These are phyloP conservation scores for Fusarium illudens DNA, from an alignment of 2,329 filamentous ascomycete species.

Conservation along the genomic window DNA sequence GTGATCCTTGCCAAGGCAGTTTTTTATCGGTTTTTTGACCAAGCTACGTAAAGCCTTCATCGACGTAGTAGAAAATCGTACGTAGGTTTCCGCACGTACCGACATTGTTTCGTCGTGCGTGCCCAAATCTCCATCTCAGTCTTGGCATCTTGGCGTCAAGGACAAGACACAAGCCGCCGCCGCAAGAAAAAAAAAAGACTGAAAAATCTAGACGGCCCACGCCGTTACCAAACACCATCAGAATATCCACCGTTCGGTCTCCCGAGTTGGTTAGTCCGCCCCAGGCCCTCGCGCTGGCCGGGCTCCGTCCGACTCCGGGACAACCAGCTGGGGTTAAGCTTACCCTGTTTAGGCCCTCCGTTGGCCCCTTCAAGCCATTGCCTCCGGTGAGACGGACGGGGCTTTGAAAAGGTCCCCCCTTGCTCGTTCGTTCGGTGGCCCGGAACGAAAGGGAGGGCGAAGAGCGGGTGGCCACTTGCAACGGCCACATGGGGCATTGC, in stretches of 20 bases:
- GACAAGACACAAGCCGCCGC: background rate
- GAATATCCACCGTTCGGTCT: constrained; percentile 25
- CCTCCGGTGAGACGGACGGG: background rate
- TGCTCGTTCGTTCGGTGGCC: background rate
- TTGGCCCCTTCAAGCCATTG: constrained; percentile 10
- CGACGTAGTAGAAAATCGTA: background rate
- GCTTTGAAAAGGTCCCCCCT: background rate
- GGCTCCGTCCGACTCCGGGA: background rate
- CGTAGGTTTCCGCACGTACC: background rate
- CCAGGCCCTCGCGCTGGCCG: background rate
- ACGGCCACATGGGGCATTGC: constrained; percentile 33
- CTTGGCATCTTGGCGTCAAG: constrained; percentile 1
- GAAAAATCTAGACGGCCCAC: background rate
- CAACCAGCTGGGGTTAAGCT: background rate
- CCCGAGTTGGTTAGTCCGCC: constrained; percentile 18
- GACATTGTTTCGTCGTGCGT: background rate
- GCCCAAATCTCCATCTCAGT: background rate
- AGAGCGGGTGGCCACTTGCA: constrained; percentile 14
- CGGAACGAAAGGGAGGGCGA: constrained; percentile 2
- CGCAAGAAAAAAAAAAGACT: too few species aligned
- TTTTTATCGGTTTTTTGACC: background rate
- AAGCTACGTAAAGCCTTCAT: background rate
- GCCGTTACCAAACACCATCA: background rate
- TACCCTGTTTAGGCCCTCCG: background rate
- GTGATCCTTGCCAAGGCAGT: background rate